Conservation (phyloP, 1,139 yeast species). For the Kurtzmaniella quercitrusa region DNA sequence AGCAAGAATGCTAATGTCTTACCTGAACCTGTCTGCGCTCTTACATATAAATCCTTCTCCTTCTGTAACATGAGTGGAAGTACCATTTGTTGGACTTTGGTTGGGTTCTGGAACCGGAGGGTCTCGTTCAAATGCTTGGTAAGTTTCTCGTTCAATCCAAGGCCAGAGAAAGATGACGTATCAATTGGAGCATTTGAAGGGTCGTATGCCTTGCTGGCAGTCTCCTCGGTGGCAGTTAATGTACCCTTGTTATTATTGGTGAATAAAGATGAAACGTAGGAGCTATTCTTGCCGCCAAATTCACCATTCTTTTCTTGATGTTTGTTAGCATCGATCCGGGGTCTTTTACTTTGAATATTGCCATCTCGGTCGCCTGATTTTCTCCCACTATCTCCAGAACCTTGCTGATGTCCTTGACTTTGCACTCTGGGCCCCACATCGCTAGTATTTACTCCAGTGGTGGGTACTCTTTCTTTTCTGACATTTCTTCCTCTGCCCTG, state of each 20-base stretch:
- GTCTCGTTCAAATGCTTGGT: slow-evolving; percentile 52
- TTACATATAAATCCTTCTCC: slow-evolving; percentile 67
- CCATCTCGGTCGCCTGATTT: slow-evolving; percentile 3
- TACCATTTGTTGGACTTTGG: slow-evolving; percentile 79
- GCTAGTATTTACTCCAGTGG: slow-evolving; percentile 27
- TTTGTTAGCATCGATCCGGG: slow-evolving; percentile 3
- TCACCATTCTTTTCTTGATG: slow-evolving; percentile 44
- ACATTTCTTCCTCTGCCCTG: slow-evolving; percentile 40
- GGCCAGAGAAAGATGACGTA: slow-evolving; percentile 62
- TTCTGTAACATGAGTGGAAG: slow-evolving; percentile 65
- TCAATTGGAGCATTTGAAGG: slow-evolving; percentile 91
- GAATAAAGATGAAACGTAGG: slow-evolving; percentile 82
- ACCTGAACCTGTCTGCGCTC: slow-evolving; percentile 96
- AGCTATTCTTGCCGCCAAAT: slow-evolving; percentile 47
- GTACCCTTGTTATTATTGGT: slow-evolving; percentile 56
- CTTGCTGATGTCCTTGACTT: slow-evolving; percentile 17
- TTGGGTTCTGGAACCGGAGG: slow-evolving; percentile 66
- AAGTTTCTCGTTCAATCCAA: slow-evolving; percentile 61
- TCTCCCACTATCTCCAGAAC: slow-evolving; percentile 23
- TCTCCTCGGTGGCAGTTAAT: slow-evolving; percentile 10
- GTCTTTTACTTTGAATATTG: slow-evolving; percentile 7
- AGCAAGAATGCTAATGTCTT: slow-evolving; percentile 81
- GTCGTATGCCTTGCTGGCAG: slow-evolving; percentile 22
- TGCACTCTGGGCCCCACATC: neutral
- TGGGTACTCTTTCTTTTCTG: slow-evolving; percentile 20